Evolutionary conservation across 2,329 filamentous ascomycete species (phyloP).

Genomic region (Arthrobotrys iridis): DNA sequence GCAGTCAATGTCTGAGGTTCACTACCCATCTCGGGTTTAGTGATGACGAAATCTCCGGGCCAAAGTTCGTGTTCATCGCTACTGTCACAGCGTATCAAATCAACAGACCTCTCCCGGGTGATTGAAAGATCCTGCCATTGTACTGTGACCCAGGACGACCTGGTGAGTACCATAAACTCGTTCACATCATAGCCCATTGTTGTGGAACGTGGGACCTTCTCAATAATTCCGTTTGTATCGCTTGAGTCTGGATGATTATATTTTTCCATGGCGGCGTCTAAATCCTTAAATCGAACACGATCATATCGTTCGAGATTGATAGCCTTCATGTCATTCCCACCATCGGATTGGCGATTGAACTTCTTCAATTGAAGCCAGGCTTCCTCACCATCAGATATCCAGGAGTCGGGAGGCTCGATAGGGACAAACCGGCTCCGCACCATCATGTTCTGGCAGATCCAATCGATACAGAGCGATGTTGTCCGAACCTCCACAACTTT

Average conservation of each 20-base stretch:
- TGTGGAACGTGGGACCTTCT: conserved; percentile 64
- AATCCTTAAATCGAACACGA: conserved; percentile 68
- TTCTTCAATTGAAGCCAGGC: conserved; percentile 62
- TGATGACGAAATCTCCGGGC: conserved; percentile 68
- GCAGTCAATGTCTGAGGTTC: conserved; percentile 38
- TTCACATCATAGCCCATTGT: conserved; percentile 70
- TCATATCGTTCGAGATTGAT: conserved; percentile 60
- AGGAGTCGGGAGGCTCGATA: conserved; percentile 59
- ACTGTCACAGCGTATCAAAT: conserved; percentile 65
- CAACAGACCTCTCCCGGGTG: conserved; percentile 64
- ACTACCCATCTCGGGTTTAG: conserved; percentile 62
- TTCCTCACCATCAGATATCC: conserved; percentile 62
- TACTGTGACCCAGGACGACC: conserved; percentile 66
- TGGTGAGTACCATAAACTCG: conserved; percentile 66
- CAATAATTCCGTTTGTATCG: conserved; percentile 62
- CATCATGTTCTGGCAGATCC: conserved; percentile 65
- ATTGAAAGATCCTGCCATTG: conserved; percentile 70
- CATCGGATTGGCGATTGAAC: conserved; percentile 59
- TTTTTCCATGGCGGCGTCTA: conserved; percentile 65
- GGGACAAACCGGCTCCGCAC: conserved; percentile 59
- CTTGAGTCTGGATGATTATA: conserved; percentile 62
- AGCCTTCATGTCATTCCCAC: conserved; percentile 57
- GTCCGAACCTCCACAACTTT: conserved; percentile 67
- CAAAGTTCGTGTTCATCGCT: conserved; percentile 69
- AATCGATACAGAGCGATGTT: conserved; percentile 65